Evolutionary conservation across 2,329 filamentous ascomycete genomes (phyloP), one percentile per base, ranked within the genome.

Genomic region (Exophiala oligosperma): DNA sequence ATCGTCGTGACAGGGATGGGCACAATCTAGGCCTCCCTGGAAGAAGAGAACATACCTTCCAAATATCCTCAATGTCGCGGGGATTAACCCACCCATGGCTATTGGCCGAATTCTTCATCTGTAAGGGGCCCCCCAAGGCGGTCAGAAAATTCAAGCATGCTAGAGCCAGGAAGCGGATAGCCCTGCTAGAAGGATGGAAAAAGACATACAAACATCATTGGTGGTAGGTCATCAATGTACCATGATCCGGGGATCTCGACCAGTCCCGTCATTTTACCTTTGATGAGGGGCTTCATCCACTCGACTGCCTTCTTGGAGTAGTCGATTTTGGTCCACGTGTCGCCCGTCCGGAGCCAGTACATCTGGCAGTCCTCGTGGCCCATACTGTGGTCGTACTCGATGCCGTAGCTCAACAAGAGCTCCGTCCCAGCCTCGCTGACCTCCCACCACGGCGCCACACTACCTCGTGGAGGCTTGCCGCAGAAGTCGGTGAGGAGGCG

Each of bases 371-470:
- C 76, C 57, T 77, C 71, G 52, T 77, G 76, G 12, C 70, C 72
- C 71, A 77, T 76, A 49, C 70, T 74, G 64, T 78, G 76, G 56
- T 78, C 76, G 60, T 75, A 75, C 61, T 77, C 74, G 21, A 77
- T 73, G 0, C 75, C 75, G 49, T 77, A 77, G 5, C 64, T 67
- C n/a, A 78, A 69, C 52, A 77, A 65, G 21, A 77, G 38, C 24
- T 78, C 74, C 0, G 83, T 83, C 3, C 86, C 87, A 68, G 90
- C 88, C 62, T 83, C 80, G 59, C 82, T 86, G 0, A 83, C 85
- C 68, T 91, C 88, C 88, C 88, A 92, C 81, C 84, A 92, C 0
- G 89, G 89, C 0, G 88, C 88, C 0, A 91, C 88, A 40, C 81
- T 86, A 1, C 89, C 89, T 0, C 87, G 77, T 0, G 90, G 90